phyloP scores from a whole-genome alignment of 2,329 filamentous ascomycete genomes.

The Rhynchosporium secalis region DNA sequence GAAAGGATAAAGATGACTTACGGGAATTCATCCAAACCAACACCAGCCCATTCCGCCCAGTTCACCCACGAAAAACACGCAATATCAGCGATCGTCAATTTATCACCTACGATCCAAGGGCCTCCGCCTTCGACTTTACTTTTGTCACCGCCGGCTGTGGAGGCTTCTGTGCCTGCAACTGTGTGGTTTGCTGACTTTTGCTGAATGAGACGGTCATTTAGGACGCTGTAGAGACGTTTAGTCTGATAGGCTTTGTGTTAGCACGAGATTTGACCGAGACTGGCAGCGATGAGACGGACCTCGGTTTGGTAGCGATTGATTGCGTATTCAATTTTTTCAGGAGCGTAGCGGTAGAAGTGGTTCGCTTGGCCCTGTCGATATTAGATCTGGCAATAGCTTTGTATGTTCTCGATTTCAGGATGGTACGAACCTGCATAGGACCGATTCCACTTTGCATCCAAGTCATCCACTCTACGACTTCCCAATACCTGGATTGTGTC shows the following conservation, averaged over 20 bases:
- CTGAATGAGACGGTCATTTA: conserved; percentile 44
- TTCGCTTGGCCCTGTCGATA: conserved; percentile 50
- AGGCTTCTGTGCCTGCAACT: conserved; percentile 22
- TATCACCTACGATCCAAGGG: conserved; percentile 61
- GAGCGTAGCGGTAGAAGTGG: conserved; percentile 79
- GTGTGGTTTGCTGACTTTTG: conserved; percentile 23
- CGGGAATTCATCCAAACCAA: conserved; percentile 37
- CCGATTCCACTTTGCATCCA: conserved; percentile 68
- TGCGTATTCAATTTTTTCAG: conserved; percentile 76
- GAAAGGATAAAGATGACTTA: conserved; percentile 54
- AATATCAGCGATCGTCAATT: conserved; percentile 72
- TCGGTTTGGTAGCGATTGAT: conserved; percentile 79
- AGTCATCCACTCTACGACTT: conserved; percentile 71
- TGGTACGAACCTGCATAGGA: conserved; percentile 58
- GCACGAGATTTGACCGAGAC: not conserved
- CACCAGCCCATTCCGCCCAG: conserved; percentile 44
- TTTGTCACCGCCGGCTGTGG: conserved; percentile 21
- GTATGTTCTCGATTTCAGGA: not conserved
- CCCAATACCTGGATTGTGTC: conserved; percentile 64
- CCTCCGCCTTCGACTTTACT: conserved; percentile 30
- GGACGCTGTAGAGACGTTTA: conserved; percentile 48
- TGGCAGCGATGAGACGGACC: conserved; percentile 44
- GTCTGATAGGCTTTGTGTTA: conserved; percentile 5
- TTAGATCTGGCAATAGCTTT: conserved; percentile 42
- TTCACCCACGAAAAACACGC: conserved; percentile 53